Percentiles rank a stretch among this genome's conserved stretches.
Evolutionary conservation across 371 early-diverging fungal species (phyloP).

Genomic region (Gilbertella persicaria): DNA sequence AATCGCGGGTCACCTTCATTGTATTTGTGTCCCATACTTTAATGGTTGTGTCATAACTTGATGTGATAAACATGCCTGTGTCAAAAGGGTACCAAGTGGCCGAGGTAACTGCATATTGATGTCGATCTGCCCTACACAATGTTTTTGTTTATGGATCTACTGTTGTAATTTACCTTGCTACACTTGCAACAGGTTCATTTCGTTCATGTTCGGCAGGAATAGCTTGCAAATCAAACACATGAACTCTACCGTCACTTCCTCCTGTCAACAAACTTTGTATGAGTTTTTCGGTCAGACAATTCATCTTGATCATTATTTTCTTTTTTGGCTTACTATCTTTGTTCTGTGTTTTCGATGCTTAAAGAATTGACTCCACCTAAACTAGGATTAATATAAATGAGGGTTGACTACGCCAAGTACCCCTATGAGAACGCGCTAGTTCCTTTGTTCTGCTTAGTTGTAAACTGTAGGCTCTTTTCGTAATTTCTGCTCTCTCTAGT

Average conservation of each 20-base stretch:
- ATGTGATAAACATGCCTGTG: constrained; percentile 83
- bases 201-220: constrained; percentile 34
- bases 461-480: constrained; percentile 33
- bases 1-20: constrained; percentile 53
- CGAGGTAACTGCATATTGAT: constrained; percentile 69
- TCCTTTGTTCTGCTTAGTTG: constrained; percentile 42
- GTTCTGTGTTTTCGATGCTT: constrained; percentile 59
- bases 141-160: not conserved
- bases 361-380: constrained; percentile 58
- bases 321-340: constrained; percentile 54
- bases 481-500: constrained; percentile 42
- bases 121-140: constrained; percentile 46
- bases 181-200: constrained; percentile 49
- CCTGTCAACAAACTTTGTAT: constrained; percentile 62
- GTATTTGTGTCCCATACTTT: constrained; percentile 86
- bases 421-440: constrained; percentile 38
- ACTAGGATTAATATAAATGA: no score
- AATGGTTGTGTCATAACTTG: constrained; percentile 78
- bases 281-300: not conserved
- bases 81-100: constrained; percentile 87
- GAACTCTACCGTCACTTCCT: constrained; percentile 68
- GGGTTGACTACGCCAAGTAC: constrained; percentile 15
- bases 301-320: not conserved
- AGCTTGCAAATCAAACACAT: constrained; percentile 70
- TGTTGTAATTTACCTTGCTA: constrained; percentile 41